Base-by-base conservation (phyloP, 164 flowering plant genomes). In the Macadamia tetraphylla region DNA sequence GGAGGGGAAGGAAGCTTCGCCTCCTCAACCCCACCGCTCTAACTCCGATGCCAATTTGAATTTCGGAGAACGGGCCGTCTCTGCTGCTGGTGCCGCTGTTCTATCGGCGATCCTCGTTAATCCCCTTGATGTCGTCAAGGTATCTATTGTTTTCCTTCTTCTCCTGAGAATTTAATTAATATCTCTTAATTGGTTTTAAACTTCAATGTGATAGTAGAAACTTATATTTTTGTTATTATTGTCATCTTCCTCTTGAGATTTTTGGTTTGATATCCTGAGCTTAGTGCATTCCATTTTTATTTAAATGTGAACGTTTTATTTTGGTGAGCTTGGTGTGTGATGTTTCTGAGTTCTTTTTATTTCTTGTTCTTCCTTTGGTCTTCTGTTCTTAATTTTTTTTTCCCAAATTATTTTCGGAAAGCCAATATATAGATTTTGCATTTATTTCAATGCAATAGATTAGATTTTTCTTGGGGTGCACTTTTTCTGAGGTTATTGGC, bases 121-220 rank as follows among this genome's bases (percentile, higher is more conserved):
- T 71, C 99, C 99, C 51, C 96, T 95, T 42, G 99, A 95, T 74
- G 89, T 95, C 44, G 98, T 83, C 58, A 95, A 94, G 97, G 99
- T 88, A 51, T 17, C 17, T 14, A 53, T 17, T 14, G 18, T 14
- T 53, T 4, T 53, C 15, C 1, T 14, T 49, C 11, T 49, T 49
- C 53, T 53, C 15, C 57, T 17, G 6, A 12, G 6, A 53, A 14
- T 53, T 51, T 53, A 53, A 10, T 49, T 49, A 23, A 23, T 23
- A 49, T 10, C 15, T 49, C 11, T 14, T 49, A 8, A 10, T 49
- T 49, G 3, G 11, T 49, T 10, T 23, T 49, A 10, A 10, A 49
- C 15, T 49, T 49, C 8, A 10, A 49, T 49, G 53, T 49, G 53
- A 49, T 49, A 1, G 3, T 49, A 49, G 53, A 49, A 49, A 2